Base-by-base conservation (phyloP, 352 stramenopile species). In the Globisporangium sylvaticum region DNA sequence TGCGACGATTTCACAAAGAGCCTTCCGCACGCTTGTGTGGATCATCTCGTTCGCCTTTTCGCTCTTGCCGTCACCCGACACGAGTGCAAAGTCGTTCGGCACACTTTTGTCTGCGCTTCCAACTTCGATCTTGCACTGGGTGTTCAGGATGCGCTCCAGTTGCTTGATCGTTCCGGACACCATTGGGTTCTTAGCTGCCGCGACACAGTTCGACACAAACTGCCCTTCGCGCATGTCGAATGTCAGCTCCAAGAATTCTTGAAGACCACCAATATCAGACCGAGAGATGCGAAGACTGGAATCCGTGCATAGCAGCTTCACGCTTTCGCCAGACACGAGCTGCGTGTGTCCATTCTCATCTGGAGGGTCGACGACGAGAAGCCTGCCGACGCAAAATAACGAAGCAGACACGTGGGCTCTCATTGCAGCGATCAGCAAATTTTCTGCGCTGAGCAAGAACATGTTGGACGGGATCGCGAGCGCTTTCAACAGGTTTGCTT, bases 1-100 rank as follows among this genome's bases (percentile, higher is more conserved):
- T n/a, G 84, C 85, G n/a, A 93, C 81, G 27, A 95, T 89, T 65
- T 93, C 84, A 55, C 85, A 90, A 58, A 95, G 75, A 27, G 76
- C 86, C 48, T 91, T 91, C 6, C 81, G 76, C 37, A 94, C 80
- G 31, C 81, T 88, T 0, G 72, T 69, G 58, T 91, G 84, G 52
- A 92, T 89, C 61, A 89, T 72, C 63, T 90, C 82, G 65, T 83
- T 89, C 3, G 78, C 78, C 57, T 90, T 89, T 18, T 92, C 83
- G 18, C 76, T 80, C 60, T 90, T 91, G 9, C 83, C 81, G 52
- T 94, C 82, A 22, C 84, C 80, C 52, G 83, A 91, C 22, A 90
- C 79, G 14, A 94, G 70, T 9, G 80, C 73, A 71, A 94, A 91
- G 65, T 90, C 85, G 31, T 78, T 81, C 39, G 81, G 37, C 77